Conservation (phyloP, 2,329 filamentous ascomycete species). For the Arthrocladium fulminans region DNA sequence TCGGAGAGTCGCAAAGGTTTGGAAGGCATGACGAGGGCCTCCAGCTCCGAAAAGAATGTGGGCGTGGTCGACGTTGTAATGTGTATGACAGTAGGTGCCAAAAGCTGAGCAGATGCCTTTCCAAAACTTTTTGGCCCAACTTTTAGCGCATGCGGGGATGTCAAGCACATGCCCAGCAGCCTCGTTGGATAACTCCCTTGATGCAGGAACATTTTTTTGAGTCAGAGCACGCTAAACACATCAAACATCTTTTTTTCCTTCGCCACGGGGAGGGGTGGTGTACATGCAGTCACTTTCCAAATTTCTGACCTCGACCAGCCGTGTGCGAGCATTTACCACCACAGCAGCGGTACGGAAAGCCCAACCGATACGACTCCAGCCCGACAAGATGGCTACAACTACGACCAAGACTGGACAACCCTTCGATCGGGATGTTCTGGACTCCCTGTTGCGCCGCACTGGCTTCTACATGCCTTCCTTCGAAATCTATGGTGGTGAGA, state of each 20-base stretch:
- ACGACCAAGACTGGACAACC: slow-evolving; percentile 84
- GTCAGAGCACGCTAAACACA: slow-evolving; percentile 3
- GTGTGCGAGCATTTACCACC: slow-evolving; percentile 34
- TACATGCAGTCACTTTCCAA: slow-evolving; percentile 26
- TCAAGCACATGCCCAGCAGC: neutral
- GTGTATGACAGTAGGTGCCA: too few relatives aligned
- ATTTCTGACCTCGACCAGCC: slow-evolving; percentile 24
- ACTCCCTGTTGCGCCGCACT: slow-evolving; percentile 76
- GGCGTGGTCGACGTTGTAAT: too few relatives aligned
- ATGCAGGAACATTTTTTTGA: neutral
- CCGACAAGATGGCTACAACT: slow-evolving; percentile 32
- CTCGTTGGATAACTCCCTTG: neutral
- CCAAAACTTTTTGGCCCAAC: neutral
- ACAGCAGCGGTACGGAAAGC: slow-evolving; percentile 27
- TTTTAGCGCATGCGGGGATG: neutral
- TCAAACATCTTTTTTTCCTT: neutral
- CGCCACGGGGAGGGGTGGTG: neutral
- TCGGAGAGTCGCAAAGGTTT: slow-evolving; percentile 18
- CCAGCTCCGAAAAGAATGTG: too few relatives aligned
- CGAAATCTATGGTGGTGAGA: slow-evolving; percentile 86
- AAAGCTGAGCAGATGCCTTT: neutral
- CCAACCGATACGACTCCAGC: neutral
- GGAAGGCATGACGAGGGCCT: slow-evolving; percentile 37
- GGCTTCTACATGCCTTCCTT: slow-evolving; percentile 94
- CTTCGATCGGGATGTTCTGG: slow-evolving; percentile 72